Conservation (phyloP, 495 filamentous ascomycete species). For the Massariosphaeria phaeospora region DNA sequence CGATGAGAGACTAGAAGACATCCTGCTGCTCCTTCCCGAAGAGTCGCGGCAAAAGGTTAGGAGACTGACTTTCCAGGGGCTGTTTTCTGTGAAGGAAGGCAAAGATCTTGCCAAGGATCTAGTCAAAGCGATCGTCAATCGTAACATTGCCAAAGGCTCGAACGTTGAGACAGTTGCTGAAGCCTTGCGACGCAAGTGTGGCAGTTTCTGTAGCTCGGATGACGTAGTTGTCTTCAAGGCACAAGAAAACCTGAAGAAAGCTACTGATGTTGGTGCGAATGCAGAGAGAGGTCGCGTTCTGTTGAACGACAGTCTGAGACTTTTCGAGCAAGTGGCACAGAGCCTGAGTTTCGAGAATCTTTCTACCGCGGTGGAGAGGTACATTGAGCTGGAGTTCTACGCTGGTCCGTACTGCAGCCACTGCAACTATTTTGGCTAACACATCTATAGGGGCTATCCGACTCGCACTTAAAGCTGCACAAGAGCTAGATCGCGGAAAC, state of each 20-base stretch:
- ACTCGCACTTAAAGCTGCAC: slow-evolving; percentile 73
- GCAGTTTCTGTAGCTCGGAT: slow-evolving; percentile 92
- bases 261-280: slow-evolving; percentile 68
- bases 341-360: slow-evolving; percentile 77
- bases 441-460: slow-evolving; percentile 68
- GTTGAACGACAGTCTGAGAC: slow-evolving; percentile 77
- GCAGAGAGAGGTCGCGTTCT: slow-evolving; percentile 72
- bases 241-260: slow-evolving; percentile 85
- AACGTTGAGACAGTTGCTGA: slow-evolving; percentile 97
- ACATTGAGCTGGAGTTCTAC: slow-evolving; percentile 76
- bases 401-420: slow-evolving; percentile 44
- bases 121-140: slow-evolving; percentile 96
- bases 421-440: slow-evolving; percentile 11
- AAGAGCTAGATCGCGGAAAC: slow-evolving; percentile 77
- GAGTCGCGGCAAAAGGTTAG: slow-evolving; percentile 60
- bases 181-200: slow-evolving; percentile 81
- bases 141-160: slow-evolving; percentile 89
- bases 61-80: slow-evolving; percentile 73
- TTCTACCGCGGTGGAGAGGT: slow-evolving; percentile 69
- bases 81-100: slow-evolving; percentile 73
- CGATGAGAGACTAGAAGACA: slow-evolving; percentile 85
- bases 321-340: slow-evolving; percentile 83
- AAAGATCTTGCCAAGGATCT: slow-evolving; percentile 92
- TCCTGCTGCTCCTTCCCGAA: slow-evolving; percentile 72
- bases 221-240: slow-evolving; percentile 98